Evolutionary conservation across 192 early-diverging fungal species (phyloP).

Genomic region (Spizellomyces sp.): DNA sequence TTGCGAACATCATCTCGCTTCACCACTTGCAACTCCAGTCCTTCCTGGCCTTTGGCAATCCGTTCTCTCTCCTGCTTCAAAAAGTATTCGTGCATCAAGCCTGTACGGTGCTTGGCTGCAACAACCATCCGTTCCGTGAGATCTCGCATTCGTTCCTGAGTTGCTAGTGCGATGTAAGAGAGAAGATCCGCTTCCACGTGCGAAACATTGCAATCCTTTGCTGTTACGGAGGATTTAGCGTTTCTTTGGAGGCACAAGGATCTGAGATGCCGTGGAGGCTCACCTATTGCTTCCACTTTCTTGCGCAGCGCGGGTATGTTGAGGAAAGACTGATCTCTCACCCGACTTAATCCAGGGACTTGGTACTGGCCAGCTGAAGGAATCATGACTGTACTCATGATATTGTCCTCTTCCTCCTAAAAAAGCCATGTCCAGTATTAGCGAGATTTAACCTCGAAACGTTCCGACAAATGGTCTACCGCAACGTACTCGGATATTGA

Average conservation of each 20-base stretch:
- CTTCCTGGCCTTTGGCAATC: slow-evolving; percentile 6
- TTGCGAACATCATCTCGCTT: slow-evolving; percentile 6
- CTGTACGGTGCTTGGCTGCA: slow-evolving; percentile 29
- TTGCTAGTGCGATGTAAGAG: slow-evolving; percentile 23
- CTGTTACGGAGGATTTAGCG: no score
- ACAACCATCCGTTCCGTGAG: slow-evolving; percentile 5
- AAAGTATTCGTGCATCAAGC: slow-evolving; percentile 16
- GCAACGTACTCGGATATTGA: slow-evolving; percentile 9
- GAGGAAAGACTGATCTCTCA: slow-evolving; percentile 19
- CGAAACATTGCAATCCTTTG: neutral
- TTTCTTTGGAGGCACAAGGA: no score
- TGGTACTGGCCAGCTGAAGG: neutral
- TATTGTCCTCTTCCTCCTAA: slow-evolving; percentile 28
- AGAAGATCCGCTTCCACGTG: slow-evolving; percentile 4
- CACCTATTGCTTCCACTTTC: slow-evolving; percentile 11
- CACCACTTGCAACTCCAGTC: slow-evolving; percentile 13
- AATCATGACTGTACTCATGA: slow-evolving; percentile 12
- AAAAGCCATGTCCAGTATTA: neutral
- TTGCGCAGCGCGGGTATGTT: slow-evolving; percentile 14
- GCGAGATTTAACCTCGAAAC: no score
- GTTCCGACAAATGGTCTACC: no score
- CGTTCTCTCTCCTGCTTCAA: slow-evolving; percentile 16
- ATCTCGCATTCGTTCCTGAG: slow-evolving; percentile 22
- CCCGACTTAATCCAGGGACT: neutral
- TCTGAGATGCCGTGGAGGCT: neutral